phyloP scores from a whole-genome alignment of 768 basidiomycete genomes.

The Serendipita sp. region DNA sequence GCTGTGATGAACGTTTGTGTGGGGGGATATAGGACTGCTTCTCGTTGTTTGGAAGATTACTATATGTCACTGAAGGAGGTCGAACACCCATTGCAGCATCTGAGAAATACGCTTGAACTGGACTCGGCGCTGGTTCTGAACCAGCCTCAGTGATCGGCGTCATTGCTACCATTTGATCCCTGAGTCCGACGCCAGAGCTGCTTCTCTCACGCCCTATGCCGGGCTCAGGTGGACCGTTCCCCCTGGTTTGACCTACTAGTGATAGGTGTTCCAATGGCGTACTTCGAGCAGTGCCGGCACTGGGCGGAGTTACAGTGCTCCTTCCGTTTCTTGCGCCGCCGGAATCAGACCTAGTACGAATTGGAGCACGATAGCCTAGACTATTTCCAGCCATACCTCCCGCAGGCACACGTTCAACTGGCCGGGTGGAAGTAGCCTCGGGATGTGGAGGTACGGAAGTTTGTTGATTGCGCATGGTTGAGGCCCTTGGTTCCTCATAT shows the following conservation, averaged over 20 bases:
- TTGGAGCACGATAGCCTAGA: not conserved
- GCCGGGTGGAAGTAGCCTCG: not conserved
- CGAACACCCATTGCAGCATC: slow-evolving; percentile 1
- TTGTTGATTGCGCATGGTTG: not conserved
- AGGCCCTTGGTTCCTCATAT: not conserved
- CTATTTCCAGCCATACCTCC: not conserved
- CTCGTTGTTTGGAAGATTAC: not conserved
- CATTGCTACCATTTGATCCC: not conserved
- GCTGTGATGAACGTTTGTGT: not conserved
- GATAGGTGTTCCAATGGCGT: not conserved
- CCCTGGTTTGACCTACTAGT: not conserved
- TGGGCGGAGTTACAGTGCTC: not conserved
- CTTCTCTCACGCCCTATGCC: not conserved
- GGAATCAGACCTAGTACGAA: not conserved
- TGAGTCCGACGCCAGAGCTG: not conserved
- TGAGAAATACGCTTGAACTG: not conserved
- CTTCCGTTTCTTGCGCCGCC: not conserved
- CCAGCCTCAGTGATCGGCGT: slow-evolving; percentile 4
- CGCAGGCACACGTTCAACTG: not conserved
- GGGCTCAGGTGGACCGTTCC: not conserved
- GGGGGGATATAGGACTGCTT: not conserved
- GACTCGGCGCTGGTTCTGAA: not conserved
- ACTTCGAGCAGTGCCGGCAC: not conserved
- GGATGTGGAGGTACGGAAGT: not conserved
- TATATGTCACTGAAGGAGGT: not conserved